Evolutionary conservation across 352 stramenopile species (phyloP), one percentile per base, ranked within the genome.

Genomic region (Phytophthora agathidicida): DNA sequence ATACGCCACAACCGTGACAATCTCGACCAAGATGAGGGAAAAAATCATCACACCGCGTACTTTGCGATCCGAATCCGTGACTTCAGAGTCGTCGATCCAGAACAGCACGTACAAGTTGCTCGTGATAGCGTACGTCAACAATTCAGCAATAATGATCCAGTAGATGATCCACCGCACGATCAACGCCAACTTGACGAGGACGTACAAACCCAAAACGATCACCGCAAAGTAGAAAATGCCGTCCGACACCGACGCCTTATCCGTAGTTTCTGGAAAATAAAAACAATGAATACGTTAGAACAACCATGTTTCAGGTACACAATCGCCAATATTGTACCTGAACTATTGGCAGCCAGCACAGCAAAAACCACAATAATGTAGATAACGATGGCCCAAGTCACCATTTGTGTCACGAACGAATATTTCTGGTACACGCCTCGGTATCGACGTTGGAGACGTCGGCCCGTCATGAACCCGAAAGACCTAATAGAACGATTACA

Each of bases 101-200:
- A 87, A 85, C 14, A 86, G 45, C 16, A 83, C 65, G 31, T 71
- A 75, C 17, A 87, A 41, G 35, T 76, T 80, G 24, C 56, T 52
- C 1, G 80, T 86, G 26, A 86, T 60, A 6, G 75, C 53, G 47
- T 77, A 83, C 9, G 63, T 88, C 38, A 88, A 47, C 49, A 89
- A 63, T 30, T 87, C 75, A 1, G 76, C 80, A 22, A 93, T 37
- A 31, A 95, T 69, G 23, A 93, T 72, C 75, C 77, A 94, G 63
- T 94, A 96, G 20, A 96, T 67, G 38, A 96, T 63, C 86, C 88
- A 94, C 39, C 84, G 83, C 37, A 93, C 83, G 19, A 96, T 65
- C 36, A 95, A 45, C 14, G 82, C 72, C 28, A 95, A 59, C 39
- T 87, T 71, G 1, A 89, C 80, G 14, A 94, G 73, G 22, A 92